phyloP scores from a whole-genome alignment of 164 flowering plant genomes.

The Saururus chinensis region DNA sequence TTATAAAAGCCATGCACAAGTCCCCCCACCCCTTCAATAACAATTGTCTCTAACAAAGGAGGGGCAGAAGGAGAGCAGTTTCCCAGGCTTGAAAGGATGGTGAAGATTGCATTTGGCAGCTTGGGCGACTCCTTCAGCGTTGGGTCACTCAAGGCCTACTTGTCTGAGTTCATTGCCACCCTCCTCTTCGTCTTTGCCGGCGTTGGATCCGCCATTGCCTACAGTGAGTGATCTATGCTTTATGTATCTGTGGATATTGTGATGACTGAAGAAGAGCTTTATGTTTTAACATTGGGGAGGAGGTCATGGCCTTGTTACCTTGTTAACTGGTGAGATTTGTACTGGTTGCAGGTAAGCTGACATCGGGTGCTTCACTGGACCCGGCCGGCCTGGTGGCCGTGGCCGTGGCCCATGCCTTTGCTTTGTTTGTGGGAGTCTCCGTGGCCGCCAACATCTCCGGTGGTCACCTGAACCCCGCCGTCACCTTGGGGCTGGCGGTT shows the following conservation, averaged over 20 bases:
- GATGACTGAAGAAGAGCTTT: neutral
- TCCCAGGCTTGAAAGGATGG: conserved; percentile 27
- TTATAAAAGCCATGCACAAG: conserved; percentile 9
- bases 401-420: conserved; percentile 66
- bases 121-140: conserved; percentile 50
- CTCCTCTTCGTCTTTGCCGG: conserved; percentile 73
- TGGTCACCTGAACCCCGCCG: conserved; percentile 78
- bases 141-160: conserved; percentile 40
- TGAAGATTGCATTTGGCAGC: conserved; percentile 45
- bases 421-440: conserved; percentile 67
- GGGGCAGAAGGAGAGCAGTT: neutral
- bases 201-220: conserved; percentile 70
- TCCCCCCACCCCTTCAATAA: neutral
- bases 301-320: too few species aligned
- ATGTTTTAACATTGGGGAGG: too few species aligned
- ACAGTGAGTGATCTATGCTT: conserved; percentile 20
- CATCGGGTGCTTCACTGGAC: conserved; percentile 44
- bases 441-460: conserved; percentile 76
- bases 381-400: conserved; percentile 66
- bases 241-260: neutral
- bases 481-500: conserved; percentile 65
- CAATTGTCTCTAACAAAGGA: neutral
- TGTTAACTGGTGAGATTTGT: neutral
- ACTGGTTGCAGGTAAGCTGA: conserved; percentile 34
- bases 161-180: conserved; percentile 64